Percentiles rank a stretch among this genome's conserved stretches.
Evolutionary conservation across 331 rosid species (phyloP).

Genomic region (Pyracantha coccinea): DNA sequence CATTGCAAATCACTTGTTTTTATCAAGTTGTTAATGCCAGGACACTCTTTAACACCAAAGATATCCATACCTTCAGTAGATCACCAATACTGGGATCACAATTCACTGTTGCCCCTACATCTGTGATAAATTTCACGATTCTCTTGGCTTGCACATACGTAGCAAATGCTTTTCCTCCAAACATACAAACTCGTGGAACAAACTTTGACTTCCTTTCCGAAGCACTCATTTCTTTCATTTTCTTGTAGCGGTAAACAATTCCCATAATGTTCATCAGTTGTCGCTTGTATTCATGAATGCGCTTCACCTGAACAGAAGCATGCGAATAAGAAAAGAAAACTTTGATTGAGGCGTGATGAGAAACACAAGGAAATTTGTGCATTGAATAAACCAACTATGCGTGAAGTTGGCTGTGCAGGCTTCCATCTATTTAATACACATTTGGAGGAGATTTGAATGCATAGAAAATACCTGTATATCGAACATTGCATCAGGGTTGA

Average conservation of each 20-base stretch:
- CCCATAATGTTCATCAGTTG: slow-evolving; percentile 84
- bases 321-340: background rate
- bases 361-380: background rate
- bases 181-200: slow-evolving; percentile 95
- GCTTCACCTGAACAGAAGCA: slow-evolving; percentile 70
- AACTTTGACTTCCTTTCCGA: slow-evolving; percentile 49
- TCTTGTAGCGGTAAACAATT: slow-evolving; percentile 90
- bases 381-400: background rate
- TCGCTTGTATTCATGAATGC: slow-evolving; percentile 96
- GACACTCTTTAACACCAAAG: background rate
- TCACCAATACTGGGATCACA: slow-evolving; percentile 94
- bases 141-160: slow-evolving; percentile 96
- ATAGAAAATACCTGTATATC: slow-evolving; percentile 72
- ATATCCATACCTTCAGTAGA: slow-evolving; percentile 66
- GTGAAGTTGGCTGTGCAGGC: background rate
- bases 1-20: background rate
- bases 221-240: slow-evolving; percentile 90
- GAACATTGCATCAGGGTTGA: slow-evolving; percentile 88
- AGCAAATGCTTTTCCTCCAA: slow-evolving; percentile 95
- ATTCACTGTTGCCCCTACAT: slow-evolving; percentile 78
- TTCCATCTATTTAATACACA: background rate
- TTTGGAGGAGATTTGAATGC: slow-evolving; percentile 1
- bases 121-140: slow-evolving; percentile 93
- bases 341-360: background rate
- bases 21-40: background rate